A percentile compares a stretch with the other conserved stretches of the same genome.
Conservation (phyloP, 2,329 filamentous ascomycete species). For the Tolypocladium paradoxum region DNA sequence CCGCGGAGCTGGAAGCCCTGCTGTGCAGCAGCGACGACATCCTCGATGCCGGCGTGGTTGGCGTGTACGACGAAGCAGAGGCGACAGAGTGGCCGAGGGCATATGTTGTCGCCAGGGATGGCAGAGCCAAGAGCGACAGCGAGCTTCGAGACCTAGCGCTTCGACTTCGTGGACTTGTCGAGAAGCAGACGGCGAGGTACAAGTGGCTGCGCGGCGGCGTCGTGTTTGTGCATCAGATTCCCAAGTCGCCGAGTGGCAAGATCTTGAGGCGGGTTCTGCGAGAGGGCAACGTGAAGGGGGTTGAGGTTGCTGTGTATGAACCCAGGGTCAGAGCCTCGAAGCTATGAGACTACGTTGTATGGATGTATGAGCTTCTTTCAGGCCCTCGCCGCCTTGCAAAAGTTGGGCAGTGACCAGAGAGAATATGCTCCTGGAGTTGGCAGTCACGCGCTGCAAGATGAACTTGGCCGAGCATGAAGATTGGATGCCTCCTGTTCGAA, state of each 20-base stretch:
- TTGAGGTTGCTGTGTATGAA: background rate
- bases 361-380: background rate
- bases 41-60: background rate
- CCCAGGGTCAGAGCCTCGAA: background rate
- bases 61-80: background rate
- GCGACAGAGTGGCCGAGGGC: background rate
- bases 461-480: background rate
- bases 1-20: background rate
- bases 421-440: background rate
- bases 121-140: background rate
- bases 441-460: too few relatives aligned
- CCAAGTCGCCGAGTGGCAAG: background rate
- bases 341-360: background rate
- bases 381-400: too few relatives aligned
- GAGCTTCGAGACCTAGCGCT: background rate
- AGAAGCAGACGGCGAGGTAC: background rate
- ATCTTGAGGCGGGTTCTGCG: background rate
- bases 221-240: background rate
- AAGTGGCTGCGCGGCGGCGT: background rate
- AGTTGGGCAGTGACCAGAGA: background rate
- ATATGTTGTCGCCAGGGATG: background rate
- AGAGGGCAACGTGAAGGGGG: background rate
- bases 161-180: background rate
- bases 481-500: conserved; percentile 4
- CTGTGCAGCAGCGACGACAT: background rate